A percentile compares a stretch with the other conserved stretches of the same genome.
Evolutionary conservation across 179 eudicot genomes (phyloP).

Genomic region (Silene vulgaris): DNA sequence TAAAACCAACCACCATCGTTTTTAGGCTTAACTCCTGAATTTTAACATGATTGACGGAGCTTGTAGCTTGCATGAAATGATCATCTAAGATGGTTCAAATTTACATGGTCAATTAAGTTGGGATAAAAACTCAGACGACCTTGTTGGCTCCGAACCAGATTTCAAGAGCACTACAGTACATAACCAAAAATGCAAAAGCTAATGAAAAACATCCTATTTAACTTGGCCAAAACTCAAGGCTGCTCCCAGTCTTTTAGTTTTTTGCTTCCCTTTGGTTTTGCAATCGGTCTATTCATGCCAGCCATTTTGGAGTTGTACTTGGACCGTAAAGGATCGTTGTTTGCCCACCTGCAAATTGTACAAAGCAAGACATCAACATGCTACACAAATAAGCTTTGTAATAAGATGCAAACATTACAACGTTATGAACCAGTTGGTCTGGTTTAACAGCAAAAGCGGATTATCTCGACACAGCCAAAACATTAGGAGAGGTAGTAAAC

Average conservation of each 20-base stretch:
- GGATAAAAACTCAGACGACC: not conserved
- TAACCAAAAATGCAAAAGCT: not conserved
- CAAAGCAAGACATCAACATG: slow-evolving; percentile 14
- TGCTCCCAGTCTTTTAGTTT: slow-evolving; percentile 80
- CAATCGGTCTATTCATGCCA: slow-evolving; percentile 72
- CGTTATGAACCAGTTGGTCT: too few relatives aligned
- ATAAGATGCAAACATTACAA: too few relatives aligned
- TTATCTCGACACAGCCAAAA: not conserved
- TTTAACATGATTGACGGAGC: too few relatives aligned
- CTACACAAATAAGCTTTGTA: not conserved
- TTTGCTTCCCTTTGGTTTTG: slow-evolving; percentile 83
- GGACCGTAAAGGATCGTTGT: slow-evolving; percentile 68
- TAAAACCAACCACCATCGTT: too few relatives aligned
- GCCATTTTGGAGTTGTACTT: slow-evolving; percentile 94
- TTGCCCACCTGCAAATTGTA: slow-evolving; percentile 64
- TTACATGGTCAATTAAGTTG: not conserved
- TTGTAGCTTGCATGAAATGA: too few relatives aligned
- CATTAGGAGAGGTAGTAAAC: too few relatives aligned
- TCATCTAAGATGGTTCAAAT: too few relatives aligned
- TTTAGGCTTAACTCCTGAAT: too few relatives aligned
- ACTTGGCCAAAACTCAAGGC: slow-evolving; percentile 15
- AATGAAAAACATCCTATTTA: not conserved
- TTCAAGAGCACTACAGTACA: not conserved
- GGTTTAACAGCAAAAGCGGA: not conserved
- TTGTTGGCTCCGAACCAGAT: not conserved